Base-by-base conservation (phyloP, 2,329 filamentous ascomycete genomes). In the Dothidotthia symphoricarpi region DNA sequence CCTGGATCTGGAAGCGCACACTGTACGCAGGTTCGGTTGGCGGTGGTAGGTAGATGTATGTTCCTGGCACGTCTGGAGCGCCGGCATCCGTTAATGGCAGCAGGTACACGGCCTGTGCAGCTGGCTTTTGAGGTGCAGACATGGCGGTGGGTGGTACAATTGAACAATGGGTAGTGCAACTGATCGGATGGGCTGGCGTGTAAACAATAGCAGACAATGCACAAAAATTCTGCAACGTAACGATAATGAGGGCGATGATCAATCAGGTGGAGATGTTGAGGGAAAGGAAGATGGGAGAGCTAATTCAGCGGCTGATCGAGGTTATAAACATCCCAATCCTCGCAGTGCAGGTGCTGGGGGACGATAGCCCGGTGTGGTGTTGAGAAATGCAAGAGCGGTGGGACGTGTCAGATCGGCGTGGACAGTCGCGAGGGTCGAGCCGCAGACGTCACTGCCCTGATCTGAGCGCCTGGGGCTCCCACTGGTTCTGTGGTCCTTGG, bases 81-180 rank as follows among this genome's bases (percentile, higher is more conserved):
- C 94, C 93, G 70, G 91, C 80, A 70, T 98, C 91, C 64, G 88
- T 93, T 69, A 98, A 80, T 51, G 87, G 87, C 48, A 98, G 78
- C 59, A 95, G 74, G 72, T 96, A 95, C 49, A 96, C 82, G 69
- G 56, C 50, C 51, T 64, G 58, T 16, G 51, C 35, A 24, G 46
- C 41, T 15, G 51, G 33, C 36, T 39, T 42, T 34, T 51, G 38
- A 16, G 43, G 25, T 35, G 46, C 40, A 49, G 61, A 44, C 61
- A 64, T 66, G 47, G 31, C 34, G 32, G 34, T 26, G 31, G 35
- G 39, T 43, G 39, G 27, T n/a, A n/a, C n/a, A 41, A 34, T 35
- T 33, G 28, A 38, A 33, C 22, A 27, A 25, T 30, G 34, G 32
- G 24, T 17, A 32, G 11, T 28, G 31, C 16, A 28, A 29, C 24